Percentiles rank a stretch among this genome's conserved stretches.
Conservation (phyloP, 176 grass and related monocot species). For the Phragmites australis region DNA sequence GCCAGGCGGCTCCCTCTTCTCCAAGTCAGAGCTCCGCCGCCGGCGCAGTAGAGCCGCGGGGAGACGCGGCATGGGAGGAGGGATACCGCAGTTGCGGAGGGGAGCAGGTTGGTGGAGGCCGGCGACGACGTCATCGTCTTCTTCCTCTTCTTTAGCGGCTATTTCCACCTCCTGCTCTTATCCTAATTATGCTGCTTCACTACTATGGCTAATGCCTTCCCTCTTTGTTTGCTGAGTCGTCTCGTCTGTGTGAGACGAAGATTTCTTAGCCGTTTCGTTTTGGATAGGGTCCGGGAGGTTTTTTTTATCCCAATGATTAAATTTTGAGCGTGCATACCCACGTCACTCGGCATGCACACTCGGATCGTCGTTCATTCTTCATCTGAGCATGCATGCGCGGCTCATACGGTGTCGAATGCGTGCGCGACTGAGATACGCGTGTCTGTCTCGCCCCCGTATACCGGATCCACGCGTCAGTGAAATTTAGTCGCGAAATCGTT, state of each 20-base stretch:
- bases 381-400: too few species aligned
- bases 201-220: neutral
- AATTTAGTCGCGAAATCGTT: too few species aligned
- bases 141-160: neutral
- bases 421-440: too few species aligned
- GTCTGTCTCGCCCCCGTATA: too few species aligned
- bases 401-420: too few species aligned
- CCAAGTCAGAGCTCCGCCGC: neutral
- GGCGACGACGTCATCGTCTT: conserved; percentile 35
- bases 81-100: neutral
- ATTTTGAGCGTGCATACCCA: too few species aligned
- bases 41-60: conserved; percentile 3
- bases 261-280: conserved; percentile 26
- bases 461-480: too few species aligned
- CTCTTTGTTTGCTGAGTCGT: neutral
- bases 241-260: neutral
- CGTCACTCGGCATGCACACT: too few species aligned
- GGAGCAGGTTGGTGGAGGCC: conserved; percentile 27
- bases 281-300: neutral
- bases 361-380: too few species aligned
- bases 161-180: conserved; percentile 24
- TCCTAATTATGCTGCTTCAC: conserved; percentile 9
- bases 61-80: conserved; percentile 1
- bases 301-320: neutral
- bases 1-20: conserved; percentile 11